Evolutionary conservation across 208 protist species (phyloP).

Genomic region (Crithidia acanthocephali): DNA sequence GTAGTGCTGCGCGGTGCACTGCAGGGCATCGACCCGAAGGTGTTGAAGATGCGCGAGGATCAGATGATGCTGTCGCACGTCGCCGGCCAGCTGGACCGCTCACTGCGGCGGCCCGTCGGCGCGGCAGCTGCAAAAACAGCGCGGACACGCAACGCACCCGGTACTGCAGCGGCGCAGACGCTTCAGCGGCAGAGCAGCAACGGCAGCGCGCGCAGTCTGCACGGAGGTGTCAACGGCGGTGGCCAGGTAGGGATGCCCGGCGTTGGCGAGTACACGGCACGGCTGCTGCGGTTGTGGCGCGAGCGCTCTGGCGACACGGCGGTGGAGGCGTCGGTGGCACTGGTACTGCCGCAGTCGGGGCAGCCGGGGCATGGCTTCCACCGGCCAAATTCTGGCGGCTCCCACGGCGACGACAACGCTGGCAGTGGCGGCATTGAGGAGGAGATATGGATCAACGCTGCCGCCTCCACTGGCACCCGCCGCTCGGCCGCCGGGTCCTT

Average conservation of each 20-base stretch:
- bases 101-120: conserved; percentile 16
- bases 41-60: conserved; percentile 53
- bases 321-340: conserved; percentile 6
- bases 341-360: neutral
- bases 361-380: too few relatives aligned
- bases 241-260: neutral
- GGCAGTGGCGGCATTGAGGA: neutral
- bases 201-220: neutral
- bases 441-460: neutral
- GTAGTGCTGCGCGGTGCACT: conserved; percentile 8
- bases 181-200: neutral
- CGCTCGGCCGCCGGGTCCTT: neutral
- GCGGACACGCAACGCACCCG: neutral
- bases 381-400: neutral
- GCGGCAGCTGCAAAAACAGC: neutral
- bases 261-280: conserved; percentile 23
- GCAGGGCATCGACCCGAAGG: conserved; percentile 13
- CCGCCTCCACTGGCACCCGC: neutral
- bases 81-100: conserved; percentile 44
- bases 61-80: conserved; percentile 72
- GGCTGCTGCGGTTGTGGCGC: conserved; percentile 30
- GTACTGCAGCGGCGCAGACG: neutral
- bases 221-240: neutral
- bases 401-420: neutral
- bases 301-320: conserved; percentile 30